Percentiles rank a stretch among this genome's conserved stretches.
Conservation (phyloP, 2,329 filamentous ascomycete genomes). For the Zymoseptoria tritici region DNA sequence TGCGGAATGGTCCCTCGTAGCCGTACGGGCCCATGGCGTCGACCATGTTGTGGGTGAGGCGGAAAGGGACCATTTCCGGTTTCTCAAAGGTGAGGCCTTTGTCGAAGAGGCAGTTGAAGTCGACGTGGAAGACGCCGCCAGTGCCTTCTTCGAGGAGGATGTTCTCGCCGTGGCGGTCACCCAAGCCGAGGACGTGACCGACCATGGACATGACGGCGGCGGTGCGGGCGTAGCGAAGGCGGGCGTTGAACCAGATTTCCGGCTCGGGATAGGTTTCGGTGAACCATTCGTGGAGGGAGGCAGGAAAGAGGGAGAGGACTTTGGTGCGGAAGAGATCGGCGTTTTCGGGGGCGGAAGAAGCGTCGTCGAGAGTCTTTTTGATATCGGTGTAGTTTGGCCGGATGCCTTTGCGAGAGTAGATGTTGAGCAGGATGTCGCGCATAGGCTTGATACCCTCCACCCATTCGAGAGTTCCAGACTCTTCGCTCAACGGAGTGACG, state of each 20-base stretch:
- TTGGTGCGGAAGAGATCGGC: slow-evolving; percentile 63
- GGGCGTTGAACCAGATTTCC: slow-evolving; percentile 81
- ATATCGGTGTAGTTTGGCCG: slow-evolving; percentile 60
- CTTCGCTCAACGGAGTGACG: slow-evolving; percentile 92
- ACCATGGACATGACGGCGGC: slow-evolving; percentile 99
- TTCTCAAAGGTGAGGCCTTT: slow-evolving; percentile 94
- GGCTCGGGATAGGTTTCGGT: slow-evolving; percentile 90
- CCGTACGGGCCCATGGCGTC: slow-evolving; percentile 94
- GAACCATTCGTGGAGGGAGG: slow-evolving; percentile 90
- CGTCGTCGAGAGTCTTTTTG: slow-evolving; percentile 53
- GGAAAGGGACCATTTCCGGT: slow-evolving; percentile 90
- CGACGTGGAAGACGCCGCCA: slow-evolving; percentile 91
- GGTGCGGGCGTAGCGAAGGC: slow-evolving; percentile 83
- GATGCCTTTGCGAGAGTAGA: slow-evolving; percentile 70
- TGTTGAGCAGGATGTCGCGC: slow-evolving; percentile 75
- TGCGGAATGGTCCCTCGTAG: slow-evolving; percentile 83
- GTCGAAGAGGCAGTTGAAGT: slow-evolving; percentile 99
- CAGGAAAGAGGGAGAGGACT: slow-evolving; percentile 61
- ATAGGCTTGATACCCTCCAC: slow-evolving; percentile 92
- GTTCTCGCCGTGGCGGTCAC: slow-evolving; percentile 95
- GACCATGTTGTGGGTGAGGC: slow-evolving; percentile 96
- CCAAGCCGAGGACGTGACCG: slow-evolving; percentile 84
- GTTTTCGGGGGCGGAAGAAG: slow-evolving; percentile 56
- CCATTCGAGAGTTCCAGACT: slow-evolving; percentile 98
- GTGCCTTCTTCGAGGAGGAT: slow-evolving; percentile 90